These are phyloP conservation scores for Monosporascus sp. DNA, from an alignment of 2,329 filamentous ascomycete species.

Conservation along the genomic window DNA sequence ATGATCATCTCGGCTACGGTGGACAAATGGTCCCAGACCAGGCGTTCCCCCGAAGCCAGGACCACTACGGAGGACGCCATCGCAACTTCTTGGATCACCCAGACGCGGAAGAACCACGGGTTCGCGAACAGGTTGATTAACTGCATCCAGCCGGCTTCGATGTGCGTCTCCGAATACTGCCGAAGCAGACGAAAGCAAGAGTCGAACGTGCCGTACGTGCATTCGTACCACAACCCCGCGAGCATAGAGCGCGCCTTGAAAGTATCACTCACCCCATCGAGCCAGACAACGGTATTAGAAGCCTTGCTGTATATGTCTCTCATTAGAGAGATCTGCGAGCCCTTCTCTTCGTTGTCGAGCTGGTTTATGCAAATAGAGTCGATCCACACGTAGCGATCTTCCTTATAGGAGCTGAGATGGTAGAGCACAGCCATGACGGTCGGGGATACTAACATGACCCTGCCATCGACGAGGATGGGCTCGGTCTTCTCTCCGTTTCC, in stretches of 20 bases:
- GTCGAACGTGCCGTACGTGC: neutral
- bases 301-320: conserved; percentile 7
- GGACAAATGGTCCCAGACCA: neutral
- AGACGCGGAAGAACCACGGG: conserved; percentile 6
- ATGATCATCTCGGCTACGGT: neutral
- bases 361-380: conserved; percentile 12
- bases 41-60: neutral
- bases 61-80: conserved; percentile 7
- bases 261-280: neutral
- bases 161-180: neutral
- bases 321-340: conserved; percentile 9
- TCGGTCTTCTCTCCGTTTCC: neutral
- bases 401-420: neutral
- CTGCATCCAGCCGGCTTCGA: neutral
- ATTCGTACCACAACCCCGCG: neutral
- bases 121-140: conserved; percentile 1
- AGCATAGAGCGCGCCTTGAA: neutral
- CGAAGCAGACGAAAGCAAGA: neutral
- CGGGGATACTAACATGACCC: conserved; percentile 2
- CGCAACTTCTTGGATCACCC: conserved; percentile 7
- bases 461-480: neutral
- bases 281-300: neutral
- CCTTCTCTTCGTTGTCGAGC: conserved; percentile 2
- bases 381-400: conserved; percentile 4
- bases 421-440: conserved; percentile 2